These are phyloP conservation scores for Aspergillus floridensis DNA, from an alignment of 2,329 filamentous ascomycete genomes.

Conservation along the genomic window DNA sequence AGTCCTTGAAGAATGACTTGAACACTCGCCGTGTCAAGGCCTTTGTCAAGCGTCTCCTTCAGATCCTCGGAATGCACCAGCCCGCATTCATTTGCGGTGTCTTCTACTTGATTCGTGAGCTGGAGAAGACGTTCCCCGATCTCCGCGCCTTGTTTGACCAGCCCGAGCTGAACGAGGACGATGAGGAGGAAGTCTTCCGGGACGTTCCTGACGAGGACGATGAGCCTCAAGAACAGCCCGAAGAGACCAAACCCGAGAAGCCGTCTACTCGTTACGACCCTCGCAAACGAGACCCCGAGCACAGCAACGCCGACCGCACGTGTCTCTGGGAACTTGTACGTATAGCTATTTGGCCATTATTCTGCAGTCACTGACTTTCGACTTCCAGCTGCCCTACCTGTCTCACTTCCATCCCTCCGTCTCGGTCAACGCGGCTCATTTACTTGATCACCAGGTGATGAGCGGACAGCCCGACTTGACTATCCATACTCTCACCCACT, in stretches of 20 bases:
- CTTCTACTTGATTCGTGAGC: conserved; percentile 81
- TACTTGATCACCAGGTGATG: conserved; percentile 68
- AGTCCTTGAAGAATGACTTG: conserved; percentile 83
- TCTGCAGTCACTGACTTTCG: conserved; percentile 17
- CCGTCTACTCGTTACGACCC: conserved; percentile 65
- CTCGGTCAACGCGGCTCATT: conserved; percentile 70
- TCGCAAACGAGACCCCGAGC: conserved; percentile 84
- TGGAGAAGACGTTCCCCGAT: conserved; percentile 75
- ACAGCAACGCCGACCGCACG: conserved; percentile 87
- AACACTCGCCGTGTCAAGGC: conserved; percentile 90
- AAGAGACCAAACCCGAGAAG: conserved; percentile 31
- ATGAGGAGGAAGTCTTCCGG: conserved; percentile 65
- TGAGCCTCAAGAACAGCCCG: conserved; percentile 27
- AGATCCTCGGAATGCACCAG: conserved; percentile 83
- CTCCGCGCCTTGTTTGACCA: conserved; percentile 75
- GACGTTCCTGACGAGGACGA: conserved; percentile 61
- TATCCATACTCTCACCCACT: conserved; percentile 87
- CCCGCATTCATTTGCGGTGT: conserved; percentile 89
- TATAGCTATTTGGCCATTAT: conserved; percentile 12
- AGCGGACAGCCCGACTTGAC: conserved; percentile 87
- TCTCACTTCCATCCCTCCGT: conserved; percentile 93
- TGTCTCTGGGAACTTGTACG: conserved; percentile 88
- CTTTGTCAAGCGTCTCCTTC: conserved; percentile 89
- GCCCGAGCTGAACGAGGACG: conserved; percentile 73
- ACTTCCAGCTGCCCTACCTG: conserved; percentile 59